A percentile compares a stretch with the other conserved stretches of the same genome.
phyloP scores from a whole-genome alignment of 257 asterid genomes.

The Nicotiana knightiana region DNA sequence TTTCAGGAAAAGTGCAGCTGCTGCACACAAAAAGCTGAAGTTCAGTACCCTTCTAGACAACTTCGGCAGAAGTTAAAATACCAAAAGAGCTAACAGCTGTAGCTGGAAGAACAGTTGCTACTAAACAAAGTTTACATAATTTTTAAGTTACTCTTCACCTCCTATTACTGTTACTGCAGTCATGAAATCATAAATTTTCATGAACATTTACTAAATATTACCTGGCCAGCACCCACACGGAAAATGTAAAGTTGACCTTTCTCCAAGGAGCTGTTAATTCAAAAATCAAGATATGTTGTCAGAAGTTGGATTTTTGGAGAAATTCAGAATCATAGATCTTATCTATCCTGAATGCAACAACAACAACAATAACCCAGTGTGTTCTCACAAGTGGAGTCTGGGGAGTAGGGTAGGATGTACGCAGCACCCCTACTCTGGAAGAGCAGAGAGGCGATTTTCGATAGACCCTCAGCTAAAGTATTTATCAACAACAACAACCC shows the following conservation, averaged over 20 bases:
- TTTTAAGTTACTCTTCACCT: neutral
- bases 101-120: neutral
- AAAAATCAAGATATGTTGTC: constrained; percentile 7
- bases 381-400: too few species aligned
- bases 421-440: too few species aligned
- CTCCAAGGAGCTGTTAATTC: constrained; percentile 75
- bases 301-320: neutral
- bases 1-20: neutral
- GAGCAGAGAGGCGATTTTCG: too few species aligned
- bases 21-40: neutral
- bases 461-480: too few species aligned
- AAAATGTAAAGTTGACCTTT: constrained; percentile 76
- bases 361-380: too few species aligned
- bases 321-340: neutral
- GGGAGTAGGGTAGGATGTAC: too few species aligned
- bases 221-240: constrained; percentile 95
- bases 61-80: neutral
- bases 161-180: neutral
- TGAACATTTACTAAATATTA: constrained; percentile 18
- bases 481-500: neutral
- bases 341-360: neutral
- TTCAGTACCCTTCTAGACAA: neutral
- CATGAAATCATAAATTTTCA: neutral
- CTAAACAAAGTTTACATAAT: neutral
- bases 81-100: neutral